Evolutionary conservation across 2,329 filamentous ascomycete species (phyloP).

Genomic region (Scytalidium lignicola): DNA sequence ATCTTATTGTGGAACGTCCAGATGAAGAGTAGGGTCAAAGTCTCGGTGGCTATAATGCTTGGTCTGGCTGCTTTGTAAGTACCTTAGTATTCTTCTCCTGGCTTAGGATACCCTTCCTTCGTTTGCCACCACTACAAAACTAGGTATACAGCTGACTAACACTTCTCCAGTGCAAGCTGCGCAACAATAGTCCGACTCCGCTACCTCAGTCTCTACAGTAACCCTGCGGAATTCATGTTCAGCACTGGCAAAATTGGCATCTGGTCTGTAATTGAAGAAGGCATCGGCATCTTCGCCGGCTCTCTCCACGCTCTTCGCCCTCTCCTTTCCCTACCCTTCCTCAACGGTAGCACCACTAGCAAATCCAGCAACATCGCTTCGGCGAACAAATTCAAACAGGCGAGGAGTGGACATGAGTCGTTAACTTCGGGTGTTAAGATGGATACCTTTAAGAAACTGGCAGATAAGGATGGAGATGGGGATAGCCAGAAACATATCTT

Average conservation of each 20-base stretch:
- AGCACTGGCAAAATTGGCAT: conserved; percentile 36
- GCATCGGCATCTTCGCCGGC: conserved; percentile 43
- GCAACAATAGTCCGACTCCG: conserved; percentile 37
- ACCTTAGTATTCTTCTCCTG: not conserved
- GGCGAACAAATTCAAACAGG: conserved; percentile 8
- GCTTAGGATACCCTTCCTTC: not conserved
- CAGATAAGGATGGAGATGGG: conserved; percentile 18
- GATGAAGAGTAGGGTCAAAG: conserved; percentile 37
- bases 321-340: conserved; percentile 29
- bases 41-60: conserved; percentile 40
- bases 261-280: conserved; percentile 44
- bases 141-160: conserved; percentile 7
- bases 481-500: conserved; percentile 35
- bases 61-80: conserved; percentile 37
- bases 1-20: conserved; percentile 36
- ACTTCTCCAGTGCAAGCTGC: conserved; percentile 26
- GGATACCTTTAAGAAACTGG: conserved; percentile 18
- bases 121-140: not conserved
- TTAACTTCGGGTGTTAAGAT: conserved; percentile 10
- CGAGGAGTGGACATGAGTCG: conserved; percentile 7
- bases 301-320: conserved; percentile 41
- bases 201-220: conserved; percentile 35
- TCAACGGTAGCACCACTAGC: conserved; percentile 11
- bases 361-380: conserved; percentile 7
- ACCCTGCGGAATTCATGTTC: conserved; percentile 35